These are phyloP conservation scores for Phytophthora capsici DNA, from an alignment of 352 stramenopile species.

Conservation along the genomic window DNA sequence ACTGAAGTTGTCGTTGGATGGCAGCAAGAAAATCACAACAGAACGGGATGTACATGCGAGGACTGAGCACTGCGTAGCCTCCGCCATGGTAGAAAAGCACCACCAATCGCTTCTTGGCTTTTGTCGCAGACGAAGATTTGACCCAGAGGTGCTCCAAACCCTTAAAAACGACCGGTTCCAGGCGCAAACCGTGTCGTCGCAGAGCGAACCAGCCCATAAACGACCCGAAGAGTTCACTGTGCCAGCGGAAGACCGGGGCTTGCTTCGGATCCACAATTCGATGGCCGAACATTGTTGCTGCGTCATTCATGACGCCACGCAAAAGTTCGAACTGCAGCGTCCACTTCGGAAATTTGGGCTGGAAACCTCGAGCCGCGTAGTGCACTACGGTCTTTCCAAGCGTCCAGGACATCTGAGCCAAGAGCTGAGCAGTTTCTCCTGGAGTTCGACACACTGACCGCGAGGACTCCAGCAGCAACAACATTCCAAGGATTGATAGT, in stretches of 20 bases:
- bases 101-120: conserved; percentile 19
- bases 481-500: background rate
- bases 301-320: conserved; percentile 21
- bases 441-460: conserved; percentile 20
- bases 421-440: background rate
- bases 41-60: conserved; percentile 29
- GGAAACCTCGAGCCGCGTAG: conserved; percentile 20
- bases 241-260: conserved; percentile 27
- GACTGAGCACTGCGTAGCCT: conserved; percentile 38
- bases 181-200: conserved; percentile 10
- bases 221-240: conserved; percentile 29
- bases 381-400: conserved; percentile 2
- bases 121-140: conserved; percentile 9
- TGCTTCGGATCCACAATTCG: conserved; percentile 25
- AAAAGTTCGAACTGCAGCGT: conserved; percentile 44
- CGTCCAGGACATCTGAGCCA: background rate
- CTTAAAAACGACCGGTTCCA: conserved; percentile 23
- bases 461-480: conserved; percentile 8
- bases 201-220: conserved; percentile 24
- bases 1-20: conserved; percentile 22
- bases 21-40: conserved; percentile 8
- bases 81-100: conserved; percentile 52
- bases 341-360: conserved; percentile 41
- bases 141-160: conserved; percentile 46
- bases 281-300: conserved; percentile 30